Conservation (phyloP, 768 basidiomycete genomes). For the Saitozyma sp. region DNA sequence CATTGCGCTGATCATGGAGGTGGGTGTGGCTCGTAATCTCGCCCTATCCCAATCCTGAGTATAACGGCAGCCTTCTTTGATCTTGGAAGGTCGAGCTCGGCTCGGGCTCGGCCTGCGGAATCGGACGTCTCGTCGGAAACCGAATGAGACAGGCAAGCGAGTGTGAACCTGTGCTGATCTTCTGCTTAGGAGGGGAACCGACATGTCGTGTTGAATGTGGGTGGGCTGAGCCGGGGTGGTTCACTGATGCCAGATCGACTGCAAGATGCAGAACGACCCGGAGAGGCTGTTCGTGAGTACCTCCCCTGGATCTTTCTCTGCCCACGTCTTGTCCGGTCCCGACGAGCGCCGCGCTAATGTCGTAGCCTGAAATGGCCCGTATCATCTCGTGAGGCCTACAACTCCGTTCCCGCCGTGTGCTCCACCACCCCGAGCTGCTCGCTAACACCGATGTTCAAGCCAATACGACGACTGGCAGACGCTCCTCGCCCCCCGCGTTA, state of each 20-base stretch:
- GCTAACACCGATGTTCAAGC: conserved; percentile 2
- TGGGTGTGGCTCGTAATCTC: conserved; percentile 15
- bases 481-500: conserved; percentile 46
- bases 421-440: not conserved
- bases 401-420: no score
- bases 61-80: no score
- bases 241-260: conserved; percentile 45
- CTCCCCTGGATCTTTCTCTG: not conserved
- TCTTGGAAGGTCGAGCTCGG: no score
- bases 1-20: conserved; percentile 51
- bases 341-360: conserved; percentile 4
- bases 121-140: not conserved
- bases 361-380: conserved; percentile 50
- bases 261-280: conserved; percentile 52
- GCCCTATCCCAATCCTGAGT: no score
- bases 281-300: conserved; percentile 47
- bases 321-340: not conserved
- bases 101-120: no score
- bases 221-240: conserved; percentile 3
- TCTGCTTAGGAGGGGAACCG: conserved; percentile 43
- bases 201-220: conserved; percentile 51
- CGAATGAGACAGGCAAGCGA: no score
- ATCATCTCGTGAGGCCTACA: conserved; percentile 35
- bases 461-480: conserved; percentile 34
- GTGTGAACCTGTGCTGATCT: conserved; percentile 10